Evolutionary conservation across 805 yeast genomes (phyloP).

Genomic region (Wickerhamiella lipophila): DNA sequence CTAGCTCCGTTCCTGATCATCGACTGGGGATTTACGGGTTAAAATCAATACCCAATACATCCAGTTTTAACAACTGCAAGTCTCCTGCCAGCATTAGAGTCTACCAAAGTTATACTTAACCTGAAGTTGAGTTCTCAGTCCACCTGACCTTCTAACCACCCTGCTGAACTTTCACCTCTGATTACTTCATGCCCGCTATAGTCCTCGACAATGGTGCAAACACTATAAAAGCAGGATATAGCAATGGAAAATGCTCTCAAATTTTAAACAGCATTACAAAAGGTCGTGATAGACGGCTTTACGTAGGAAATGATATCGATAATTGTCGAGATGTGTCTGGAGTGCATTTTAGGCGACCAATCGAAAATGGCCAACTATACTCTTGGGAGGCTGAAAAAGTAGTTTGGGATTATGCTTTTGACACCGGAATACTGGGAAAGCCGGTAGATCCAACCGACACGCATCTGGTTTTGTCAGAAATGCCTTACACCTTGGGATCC

Average conservation of each 20-base stretch:
- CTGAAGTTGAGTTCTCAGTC: no score
- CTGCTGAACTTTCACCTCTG: no score
- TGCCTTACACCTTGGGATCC: slow-evolving; percentile 70
- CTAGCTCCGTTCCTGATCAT: no score
- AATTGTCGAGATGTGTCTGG: slow-evolving; percentile 63
- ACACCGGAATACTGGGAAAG: slow-evolving; percentile 24
- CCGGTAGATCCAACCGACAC: slow-evolving; percentile 35
- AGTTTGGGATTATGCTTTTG: slow-evolving; percentile 77
- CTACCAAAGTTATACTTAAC: no score
- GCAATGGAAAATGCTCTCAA: slow-evolving; percentile 33
- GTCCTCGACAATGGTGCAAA: slow-evolving; percentile 87
- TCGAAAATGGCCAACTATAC: slow-evolving; percentile 74
- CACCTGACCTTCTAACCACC: no score
- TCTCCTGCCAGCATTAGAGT: no score
- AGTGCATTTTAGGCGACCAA: slow-evolving; percentile 63
- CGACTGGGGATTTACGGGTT: no score
- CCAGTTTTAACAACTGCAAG: no score
- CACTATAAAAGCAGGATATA: slow-evolving; percentile 54
- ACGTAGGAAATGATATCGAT: slow-evolving; percentile 58
- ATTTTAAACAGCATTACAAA: slow-evolving; percentile 61
- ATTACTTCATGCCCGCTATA: slow-evolving; percentile 24
- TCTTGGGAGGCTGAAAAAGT: slow-evolving; percentile 87
- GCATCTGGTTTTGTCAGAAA: slow-evolving; percentile 61
- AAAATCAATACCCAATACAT: no score
- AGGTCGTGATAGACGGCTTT: slow-evolving; percentile 60